Percentiles rank a stretch among this genome's conserved stretches.
Conservation (phyloP, 1,284 basidiomycete species). For the Apiotrichum mycotoxinovorans region DNA sequence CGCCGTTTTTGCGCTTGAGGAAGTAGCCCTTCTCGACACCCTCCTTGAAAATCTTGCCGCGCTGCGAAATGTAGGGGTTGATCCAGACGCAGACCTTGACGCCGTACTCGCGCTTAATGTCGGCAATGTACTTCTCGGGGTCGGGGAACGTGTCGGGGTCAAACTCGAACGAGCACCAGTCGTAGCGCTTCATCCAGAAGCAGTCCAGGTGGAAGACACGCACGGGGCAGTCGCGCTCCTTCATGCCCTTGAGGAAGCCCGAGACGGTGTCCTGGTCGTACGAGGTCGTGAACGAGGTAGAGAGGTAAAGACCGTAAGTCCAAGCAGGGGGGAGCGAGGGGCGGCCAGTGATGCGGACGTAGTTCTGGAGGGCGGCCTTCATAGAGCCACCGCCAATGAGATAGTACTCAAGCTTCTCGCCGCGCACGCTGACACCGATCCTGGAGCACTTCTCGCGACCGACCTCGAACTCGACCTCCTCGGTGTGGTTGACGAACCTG, state of each 20-base stretch:
- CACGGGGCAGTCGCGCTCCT: slow-evolving; percentile 62
- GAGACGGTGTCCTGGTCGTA: slow-evolving; percentile 67
- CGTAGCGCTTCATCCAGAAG: slow-evolving; percentile 76
- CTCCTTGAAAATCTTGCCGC: slow-evolving; percentile 66
- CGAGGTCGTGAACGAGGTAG: slow-evolving; percentile 68
- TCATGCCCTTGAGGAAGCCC: slow-evolving; percentile 67
- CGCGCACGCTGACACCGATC: slow-evolving; percentile 65
- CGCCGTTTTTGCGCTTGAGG: slow-evolving; percentile 65
- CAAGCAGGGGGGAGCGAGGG: slow-evolving; percentile 62
- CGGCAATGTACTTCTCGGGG: slow-evolving; percentile 62
- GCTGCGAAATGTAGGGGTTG: slow-evolving; percentile 54
- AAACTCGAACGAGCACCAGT: slow-evolving; percentile 74
- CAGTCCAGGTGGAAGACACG: slow-evolving; percentile 74
- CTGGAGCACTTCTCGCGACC: slow-evolving; percentile 70
- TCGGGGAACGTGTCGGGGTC: slow-evolving; percentile 72
- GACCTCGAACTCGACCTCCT: slow-evolving; percentile 68
- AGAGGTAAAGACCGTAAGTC: slow-evolving; percentile 72
- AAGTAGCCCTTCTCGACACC: slow-evolving; percentile 64
- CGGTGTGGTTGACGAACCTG: slow-evolving; percentile 66
- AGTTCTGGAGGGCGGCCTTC: slow-evolving; percentile 36
- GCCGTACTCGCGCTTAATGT: slow-evolving; percentile 65
- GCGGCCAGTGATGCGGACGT: slow-evolving; percentile 24
- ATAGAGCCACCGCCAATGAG: slow-evolving; percentile 54
- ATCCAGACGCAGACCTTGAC: slow-evolving; percentile 70
- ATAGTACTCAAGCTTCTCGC: slow-evolving; percentile 60